These are phyloP conservation scores for Luffa aegyptiaca DNA, from an alignment of 306 rosid species.

Conservation along the genomic window DNA sequence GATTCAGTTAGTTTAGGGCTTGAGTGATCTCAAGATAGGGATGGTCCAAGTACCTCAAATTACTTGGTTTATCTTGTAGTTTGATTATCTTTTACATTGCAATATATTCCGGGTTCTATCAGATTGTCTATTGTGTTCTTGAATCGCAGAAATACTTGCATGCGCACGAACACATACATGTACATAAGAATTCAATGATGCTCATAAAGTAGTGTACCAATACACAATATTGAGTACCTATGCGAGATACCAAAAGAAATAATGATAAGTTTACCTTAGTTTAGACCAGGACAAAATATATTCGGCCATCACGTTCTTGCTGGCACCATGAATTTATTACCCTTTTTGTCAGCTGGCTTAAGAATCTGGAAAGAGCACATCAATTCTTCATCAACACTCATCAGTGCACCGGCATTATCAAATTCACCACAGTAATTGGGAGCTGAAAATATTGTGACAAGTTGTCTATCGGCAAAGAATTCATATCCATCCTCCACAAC, in stretches of 20 bases:
- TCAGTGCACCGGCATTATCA: constrained; percentile 96
- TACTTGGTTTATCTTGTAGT: no score
- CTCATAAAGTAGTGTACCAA: not conserved
- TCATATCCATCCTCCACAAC: constrained; percentile 96
- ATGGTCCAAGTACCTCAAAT: no score
- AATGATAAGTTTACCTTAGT: constrained; percentile 32
- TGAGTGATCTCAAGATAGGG: no score
- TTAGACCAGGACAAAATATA: constrained; percentile 14
- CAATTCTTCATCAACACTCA: constrained; percentile 79
- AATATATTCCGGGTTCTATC: no score
- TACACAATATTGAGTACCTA: not conserved
- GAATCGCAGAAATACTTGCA: not conserved
- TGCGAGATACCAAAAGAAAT: not conserved
- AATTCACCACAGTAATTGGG: constrained; percentile 89
- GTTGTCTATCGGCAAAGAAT: constrained; percentile 82
- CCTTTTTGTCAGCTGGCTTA: constrained; percentile 73
- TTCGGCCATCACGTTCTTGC: constrained; percentile 41
- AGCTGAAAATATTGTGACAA: constrained; percentile 84
- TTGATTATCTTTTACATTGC: no score
- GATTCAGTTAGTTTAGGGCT: no score
- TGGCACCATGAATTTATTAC: constrained; percentile 32
- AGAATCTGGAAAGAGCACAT: constrained; percentile 96
- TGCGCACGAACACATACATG: not conserved
- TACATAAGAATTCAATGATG: not conserved
- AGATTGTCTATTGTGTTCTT: no score